A percentile compares a stretch with the other conserved stretches of the same genome.
These are phyloP conservation scores for Barnettozyma sp. DNA, from an alignment of 805 yeast species.

Conservation along the genomic window DNA sequence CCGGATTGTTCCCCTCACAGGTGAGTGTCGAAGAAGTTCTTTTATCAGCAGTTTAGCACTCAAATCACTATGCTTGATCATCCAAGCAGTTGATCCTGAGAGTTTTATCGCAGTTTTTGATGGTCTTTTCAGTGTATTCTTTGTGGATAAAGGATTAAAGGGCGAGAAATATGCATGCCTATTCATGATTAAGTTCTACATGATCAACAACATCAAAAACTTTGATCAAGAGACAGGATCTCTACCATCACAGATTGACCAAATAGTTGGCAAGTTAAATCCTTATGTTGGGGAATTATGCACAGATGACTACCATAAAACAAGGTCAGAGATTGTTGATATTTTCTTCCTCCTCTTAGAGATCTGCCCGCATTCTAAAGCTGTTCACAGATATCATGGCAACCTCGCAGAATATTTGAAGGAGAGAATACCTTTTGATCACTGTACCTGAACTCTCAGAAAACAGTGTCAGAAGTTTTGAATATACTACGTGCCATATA, in stretches of 20 bases:
- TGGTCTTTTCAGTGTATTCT: conserved; percentile 11
- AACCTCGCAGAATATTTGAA: conserved; percentile 8
- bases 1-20: conserved; percentile 19
- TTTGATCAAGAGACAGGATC: conserved; percentile 1
- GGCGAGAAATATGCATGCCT: conserved; percentile 23
- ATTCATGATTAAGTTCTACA: conserved; percentile 20
- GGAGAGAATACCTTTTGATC: conserved; percentile 1
- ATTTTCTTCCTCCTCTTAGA: conserved; percentile 14
- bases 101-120: conserved; percentile 19
- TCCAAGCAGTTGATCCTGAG: conserved; percentile 16
- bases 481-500: too few species aligned
- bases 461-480: too few species aligned
- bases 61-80: conserved; percentile 24
- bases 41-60: conserved; percentile 12
- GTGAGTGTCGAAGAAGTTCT: conserved; percentile 14
- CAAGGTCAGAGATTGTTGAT: conserved; percentile 18
- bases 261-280: conserved; percentile 7
- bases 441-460: too few species aligned
- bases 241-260: conserved; percentile 1
- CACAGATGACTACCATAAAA: conserved; percentile 18
- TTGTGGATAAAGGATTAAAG: conserved; percentile 13
- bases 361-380: background rate
- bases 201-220: conserved; percentile 10
- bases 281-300: conserved; percentile 10
- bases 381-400: conserved; percentile 9